Evolutionary conservation across 1,284 basidiomycete genomes (phyloP).

Genomic region (Boletus smithii): DNA sequence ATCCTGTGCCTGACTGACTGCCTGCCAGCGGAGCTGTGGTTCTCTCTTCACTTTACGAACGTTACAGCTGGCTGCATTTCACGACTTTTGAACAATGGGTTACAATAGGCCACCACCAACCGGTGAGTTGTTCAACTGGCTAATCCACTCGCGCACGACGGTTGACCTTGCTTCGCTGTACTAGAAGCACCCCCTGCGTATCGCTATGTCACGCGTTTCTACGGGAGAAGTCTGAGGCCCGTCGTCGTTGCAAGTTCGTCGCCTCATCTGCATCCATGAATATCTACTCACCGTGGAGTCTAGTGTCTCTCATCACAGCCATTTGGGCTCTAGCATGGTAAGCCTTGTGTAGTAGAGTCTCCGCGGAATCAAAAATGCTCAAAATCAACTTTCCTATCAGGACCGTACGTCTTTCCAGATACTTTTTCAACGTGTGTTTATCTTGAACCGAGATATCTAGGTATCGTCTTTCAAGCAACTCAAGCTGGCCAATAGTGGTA

Average conservation of each 20-base stretch:
- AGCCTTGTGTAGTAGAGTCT: constrained; percentile 24
- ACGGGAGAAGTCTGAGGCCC: constrained; percentile 54
- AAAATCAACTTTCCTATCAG: constrained; percentile 31
- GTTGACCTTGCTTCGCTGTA: neutral
- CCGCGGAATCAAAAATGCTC: neutral
- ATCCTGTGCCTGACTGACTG: constrained; percentile 14
- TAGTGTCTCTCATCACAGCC: constrained; percentile 48
- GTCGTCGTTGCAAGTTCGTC: constrained; percentile 53
- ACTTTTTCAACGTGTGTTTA: neutral
- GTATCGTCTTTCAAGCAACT: constrained; percentile 58
- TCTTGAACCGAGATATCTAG: constrained; percentile 32
- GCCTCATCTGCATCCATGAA: constrained; percentile 17
- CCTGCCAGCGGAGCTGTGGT: no score
- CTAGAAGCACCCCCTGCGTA: constrained; percentile 56
- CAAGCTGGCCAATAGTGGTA: constrained; percentile 46
- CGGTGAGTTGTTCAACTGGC: constrained; percentile 10
- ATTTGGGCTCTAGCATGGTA: constrained; percentile 64
- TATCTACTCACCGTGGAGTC: neutral
- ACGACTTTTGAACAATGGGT: constrained; percentile 16
- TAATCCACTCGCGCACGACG: neutral
- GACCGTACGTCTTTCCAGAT: constrained; percentile 42
- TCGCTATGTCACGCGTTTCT: constrained; percentile 54
- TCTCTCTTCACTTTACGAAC: constrained; percentile 2
- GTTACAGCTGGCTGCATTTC: neutral
- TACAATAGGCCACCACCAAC: constrained; percentile 10